Percentiles rank a stretch among this genome's conserved stretches.
Conservation (phyloP, 441 rosid species). For the Pelargonium australe region DNA sequence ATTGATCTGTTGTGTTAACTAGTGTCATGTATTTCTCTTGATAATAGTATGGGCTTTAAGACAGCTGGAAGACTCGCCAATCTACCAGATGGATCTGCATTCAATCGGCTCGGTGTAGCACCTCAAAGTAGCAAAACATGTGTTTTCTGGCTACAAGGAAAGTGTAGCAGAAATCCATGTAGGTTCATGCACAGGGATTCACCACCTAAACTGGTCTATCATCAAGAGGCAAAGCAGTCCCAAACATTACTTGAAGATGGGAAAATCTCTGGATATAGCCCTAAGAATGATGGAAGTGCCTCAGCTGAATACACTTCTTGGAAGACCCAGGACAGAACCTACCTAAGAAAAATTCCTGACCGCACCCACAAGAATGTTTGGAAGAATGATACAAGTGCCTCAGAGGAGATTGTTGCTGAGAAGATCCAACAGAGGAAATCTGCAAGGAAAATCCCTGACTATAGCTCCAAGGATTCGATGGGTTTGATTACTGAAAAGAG, state of each 20-base stretch:
- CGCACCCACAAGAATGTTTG: no score
- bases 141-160: constrained; percentile 11
- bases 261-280: no score
- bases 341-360: no score
- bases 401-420: no score
- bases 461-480: neutral
- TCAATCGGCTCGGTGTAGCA: neutral
- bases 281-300: neutral
- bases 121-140: neutral
- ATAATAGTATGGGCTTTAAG: no score
- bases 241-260: neutral
- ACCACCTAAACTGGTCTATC: neutral
- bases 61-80: no score
- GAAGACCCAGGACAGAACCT: no score
- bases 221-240: neutral
- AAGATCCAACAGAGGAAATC: no score
- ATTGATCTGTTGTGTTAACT: no score
- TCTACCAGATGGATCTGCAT: no score
- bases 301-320: neutral
- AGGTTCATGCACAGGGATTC: constrained; percentile 10
- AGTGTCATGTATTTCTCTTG: no score
- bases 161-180: constrained; percentile 20
- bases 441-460: neutral
- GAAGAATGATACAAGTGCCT: no score
- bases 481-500: constrained; percentile 8